Conservation (phyloP, 176 grass and related monocot species). For the Eragrostis curvula region DNA sequence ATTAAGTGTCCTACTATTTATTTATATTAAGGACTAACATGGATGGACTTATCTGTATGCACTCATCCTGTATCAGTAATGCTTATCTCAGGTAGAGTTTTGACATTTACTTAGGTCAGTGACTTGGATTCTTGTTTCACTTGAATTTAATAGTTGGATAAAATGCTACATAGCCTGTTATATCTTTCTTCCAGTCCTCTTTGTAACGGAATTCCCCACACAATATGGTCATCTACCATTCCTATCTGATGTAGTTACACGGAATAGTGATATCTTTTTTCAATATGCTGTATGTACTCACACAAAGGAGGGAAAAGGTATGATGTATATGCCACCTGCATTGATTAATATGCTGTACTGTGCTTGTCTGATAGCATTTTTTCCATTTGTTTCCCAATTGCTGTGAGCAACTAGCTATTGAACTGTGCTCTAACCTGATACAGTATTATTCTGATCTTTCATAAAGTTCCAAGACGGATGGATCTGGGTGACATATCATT, state of each 20-base stretch:
- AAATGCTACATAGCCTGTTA: neutral
- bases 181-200: conserved; percentile 2
- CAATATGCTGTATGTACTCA: conserved; percentile 35
- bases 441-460: conserved; percentile 42
- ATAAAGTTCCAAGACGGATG: conserved; percentile 45
- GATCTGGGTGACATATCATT: conserved; percentile 36
- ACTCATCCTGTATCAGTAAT: conserved; percentile 14
- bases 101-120: conserved; percentile 18
- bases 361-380: conserved; percentile 24
- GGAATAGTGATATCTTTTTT: conserved; percentile 3
- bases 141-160: conserved; percentile 5
- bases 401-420: conserved; percentile 41
- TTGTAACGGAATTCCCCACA: conserved; percentile 17
- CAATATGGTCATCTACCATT: neutral
- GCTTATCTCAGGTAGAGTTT: neutral
- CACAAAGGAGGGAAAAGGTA: neutral
- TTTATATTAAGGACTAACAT: neutral
- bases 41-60: neutral
- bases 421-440: conserved; percentile 44
- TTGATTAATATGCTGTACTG: conserved; percentile 36
- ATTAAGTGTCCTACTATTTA: conserved; percentile 14
- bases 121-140: conserved; percentile 19
- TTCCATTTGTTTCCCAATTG: conserved; percentile 24
- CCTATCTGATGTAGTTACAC: conserved; percentile 10
- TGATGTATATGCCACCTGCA: conserved; percentile 36